Conservation (phyloP, 2,329 filamentous ascomycete species). For the Sodiomyces alkalinus region DNA sequence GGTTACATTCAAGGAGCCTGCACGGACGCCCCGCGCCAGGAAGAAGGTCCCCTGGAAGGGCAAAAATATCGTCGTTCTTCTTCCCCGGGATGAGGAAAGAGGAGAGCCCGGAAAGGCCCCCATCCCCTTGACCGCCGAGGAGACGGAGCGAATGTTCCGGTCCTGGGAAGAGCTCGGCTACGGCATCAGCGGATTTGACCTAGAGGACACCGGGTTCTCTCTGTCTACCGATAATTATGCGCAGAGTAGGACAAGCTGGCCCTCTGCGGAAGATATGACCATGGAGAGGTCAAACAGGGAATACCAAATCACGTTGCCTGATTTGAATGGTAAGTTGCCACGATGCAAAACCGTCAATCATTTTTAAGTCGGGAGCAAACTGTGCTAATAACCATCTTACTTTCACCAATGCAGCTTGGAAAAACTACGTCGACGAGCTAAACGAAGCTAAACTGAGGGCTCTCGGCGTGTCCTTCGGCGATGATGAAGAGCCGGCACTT, state of each 20-base stretch:
- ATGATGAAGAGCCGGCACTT: conserved; percentile 52
- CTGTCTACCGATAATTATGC: conserved; percentile 24
- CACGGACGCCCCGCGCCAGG: conserved; percentile 40
- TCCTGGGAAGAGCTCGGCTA: conserved; percentile 59
- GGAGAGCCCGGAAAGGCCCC: conserved; percentile 40
- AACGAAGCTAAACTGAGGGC: conserved; percentile 87
- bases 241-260: conserved; percentile 57
- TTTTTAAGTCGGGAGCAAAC: not conserved
- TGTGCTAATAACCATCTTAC: conserved; percentile 7
- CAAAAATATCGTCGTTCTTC: conserved; percentile 56
- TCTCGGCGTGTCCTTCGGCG: conserved; percentile 69
- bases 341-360: too few species aligned
- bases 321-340: conserved; percentile 50
- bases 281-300: conserved; percentile 35
- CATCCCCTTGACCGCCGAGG: conserved; percentile 36
- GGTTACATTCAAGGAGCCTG: conserved; percentile 20
- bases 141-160: conserved; percentile 45
- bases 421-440: conserved; percentile 66
- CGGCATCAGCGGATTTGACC: conserved; percentile 51
- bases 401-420: too few species aligned
- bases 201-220: conserved; percentile 20
- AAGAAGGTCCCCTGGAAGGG: conserved; percentile 64
- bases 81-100: conserved; percentile 53
- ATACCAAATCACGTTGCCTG: conserved; percentile 54
- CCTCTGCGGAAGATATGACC: conserved; percentile 41